Evolutionary conservation across 495 filamentous ascomycete species (phyloP).

Genomic region (Talaromyces adpressus): DNA sequence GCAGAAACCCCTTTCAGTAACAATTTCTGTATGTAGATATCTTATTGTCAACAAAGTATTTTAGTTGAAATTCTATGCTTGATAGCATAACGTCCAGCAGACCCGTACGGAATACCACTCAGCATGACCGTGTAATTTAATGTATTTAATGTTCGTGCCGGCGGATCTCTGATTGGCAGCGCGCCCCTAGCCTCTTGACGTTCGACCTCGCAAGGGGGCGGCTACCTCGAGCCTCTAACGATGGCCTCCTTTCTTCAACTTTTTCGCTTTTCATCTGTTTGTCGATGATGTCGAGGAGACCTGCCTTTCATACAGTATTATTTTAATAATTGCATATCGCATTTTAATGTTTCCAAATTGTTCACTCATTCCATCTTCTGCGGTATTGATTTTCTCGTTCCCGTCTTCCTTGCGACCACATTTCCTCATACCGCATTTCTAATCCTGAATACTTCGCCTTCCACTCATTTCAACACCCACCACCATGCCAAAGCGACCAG

Average conservation of each 20-base stretch:
- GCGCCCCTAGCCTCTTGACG: background rate
- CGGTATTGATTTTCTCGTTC: background rate
- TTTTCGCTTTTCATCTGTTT: background rate
- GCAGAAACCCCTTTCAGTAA: too few species aligned
- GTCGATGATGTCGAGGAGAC: background rate
- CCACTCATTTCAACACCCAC: background rate
- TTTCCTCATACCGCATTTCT: background rate
- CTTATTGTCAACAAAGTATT: background rate
- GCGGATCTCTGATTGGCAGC: conserved; percentile 1
- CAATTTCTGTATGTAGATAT: too few species aligned
- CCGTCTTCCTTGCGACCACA: background rate
- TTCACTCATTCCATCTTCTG: background rate
- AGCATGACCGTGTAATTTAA: background rate
- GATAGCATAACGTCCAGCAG: background rate
- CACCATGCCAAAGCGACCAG: conserved; percentile 55
- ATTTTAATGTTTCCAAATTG: background rate
- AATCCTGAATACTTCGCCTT: conserved; percentile 1
- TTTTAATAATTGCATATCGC: background rate
- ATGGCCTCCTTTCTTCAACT: background rate
- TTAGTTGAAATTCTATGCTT: background rate
- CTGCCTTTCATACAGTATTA: background rate
- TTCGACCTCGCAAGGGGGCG: conserved; percentile 1
- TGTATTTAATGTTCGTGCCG: background rate
- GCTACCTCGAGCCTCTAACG: background rate
- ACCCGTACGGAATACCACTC: background rate